A percentile compares a stretch with the other conserved stretches of the same genome.
phyloP scores from a whole-genome alignment of 2,329 filamentous ascomycete species.

The Nakataea oryzae region DNA sequence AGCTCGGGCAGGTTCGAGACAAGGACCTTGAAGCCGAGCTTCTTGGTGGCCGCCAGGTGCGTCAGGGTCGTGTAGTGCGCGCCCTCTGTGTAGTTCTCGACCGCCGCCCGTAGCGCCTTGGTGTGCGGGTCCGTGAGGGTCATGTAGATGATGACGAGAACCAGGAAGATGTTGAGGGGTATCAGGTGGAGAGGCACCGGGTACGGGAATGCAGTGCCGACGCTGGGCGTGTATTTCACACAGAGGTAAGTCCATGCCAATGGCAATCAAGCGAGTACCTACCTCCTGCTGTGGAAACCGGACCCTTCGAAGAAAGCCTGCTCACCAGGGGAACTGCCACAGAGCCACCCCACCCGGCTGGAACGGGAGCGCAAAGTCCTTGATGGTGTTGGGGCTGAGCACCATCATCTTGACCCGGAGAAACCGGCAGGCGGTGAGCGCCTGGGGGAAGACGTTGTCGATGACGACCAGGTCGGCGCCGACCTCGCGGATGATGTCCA shows the following conservation, averaged over 20 bases:
- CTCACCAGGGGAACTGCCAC: constrained; percentile 29
- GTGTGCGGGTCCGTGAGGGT: constrained; percentile 6
- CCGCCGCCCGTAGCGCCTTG: neutral
- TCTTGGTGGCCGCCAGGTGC: constrained; percentile 7
- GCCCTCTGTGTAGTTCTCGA: neutral
- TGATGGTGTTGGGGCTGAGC: constrained; percentile 17
- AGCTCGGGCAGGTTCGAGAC: constrained; percentile 12
- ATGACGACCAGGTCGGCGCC: constrained; percentile 28
- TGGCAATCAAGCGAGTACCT: neutral
- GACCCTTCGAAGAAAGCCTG: neutral
- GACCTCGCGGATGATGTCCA: constrained; percentile 24
- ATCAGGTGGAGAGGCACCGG: constrained; percentile 32
- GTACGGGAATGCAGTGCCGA: constrained; percentile 29
- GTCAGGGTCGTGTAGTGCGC: constrained; percentile 7
- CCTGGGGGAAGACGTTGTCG: constrained; percentile 32
- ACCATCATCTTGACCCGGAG: constrained; percentile 16
- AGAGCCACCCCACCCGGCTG: constrained; percentile 26
- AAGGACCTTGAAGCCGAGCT: constrained; percentile 9
- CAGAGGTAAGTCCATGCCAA: constrained; percentile 17
- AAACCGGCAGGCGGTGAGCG: constrained; percentile 27
- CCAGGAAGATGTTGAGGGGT: constrained; percentile 24
- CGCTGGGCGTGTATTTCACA: constrained; percentile 12
- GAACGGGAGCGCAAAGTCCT: constrained; percentile 24
- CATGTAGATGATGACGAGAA: constrained; percentile 7
- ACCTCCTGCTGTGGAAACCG: neutral